phyloP scores from a whole-genome alignment of 179 eudicot species.

The Actinidia chinensis region DNA sequence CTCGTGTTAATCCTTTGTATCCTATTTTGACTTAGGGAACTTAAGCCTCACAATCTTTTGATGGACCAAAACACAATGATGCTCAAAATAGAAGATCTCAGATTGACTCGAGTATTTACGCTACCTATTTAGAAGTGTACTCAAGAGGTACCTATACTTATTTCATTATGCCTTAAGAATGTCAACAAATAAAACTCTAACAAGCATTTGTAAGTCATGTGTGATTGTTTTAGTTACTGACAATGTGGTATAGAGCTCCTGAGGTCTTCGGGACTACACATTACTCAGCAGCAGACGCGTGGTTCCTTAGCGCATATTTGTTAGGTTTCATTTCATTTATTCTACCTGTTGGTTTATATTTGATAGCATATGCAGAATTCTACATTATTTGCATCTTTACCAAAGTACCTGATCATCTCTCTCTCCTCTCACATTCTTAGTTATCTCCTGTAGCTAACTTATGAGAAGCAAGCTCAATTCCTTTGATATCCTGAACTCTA shows the following conservation, averaged over 20 bases:
- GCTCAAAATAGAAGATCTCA: constrained; percentile 98
- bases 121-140: constrained; percentile 92
- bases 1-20: background rate
- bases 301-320: constrained; percentile 90
- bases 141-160: constrained; percentile 63
- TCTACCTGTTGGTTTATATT: no score
- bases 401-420: no score
- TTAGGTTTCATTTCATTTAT: constrained; percentile 34
- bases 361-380: no score
- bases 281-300: constrained; percentile 87
- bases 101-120: constrained; percentile 78
- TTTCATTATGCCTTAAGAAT: background rate
- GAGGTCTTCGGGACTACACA: constrained; percentile 88
- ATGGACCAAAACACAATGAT: constrained; percentile 77
- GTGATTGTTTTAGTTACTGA: constrained; percentile 60
- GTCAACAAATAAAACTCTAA: background rate
- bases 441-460: no score
- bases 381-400: no score
- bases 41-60: constrained; percentile 96
- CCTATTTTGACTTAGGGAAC: constrained; percentile 49
- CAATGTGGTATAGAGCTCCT: constrained; percentile 89
- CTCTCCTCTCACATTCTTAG: no score
- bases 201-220: background rate
- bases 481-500: no score
- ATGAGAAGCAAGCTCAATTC: no score